Conservation (phyloP, 2,329 filamentous ascomycete species). For the Aspergillaceae sp. region DNA sequence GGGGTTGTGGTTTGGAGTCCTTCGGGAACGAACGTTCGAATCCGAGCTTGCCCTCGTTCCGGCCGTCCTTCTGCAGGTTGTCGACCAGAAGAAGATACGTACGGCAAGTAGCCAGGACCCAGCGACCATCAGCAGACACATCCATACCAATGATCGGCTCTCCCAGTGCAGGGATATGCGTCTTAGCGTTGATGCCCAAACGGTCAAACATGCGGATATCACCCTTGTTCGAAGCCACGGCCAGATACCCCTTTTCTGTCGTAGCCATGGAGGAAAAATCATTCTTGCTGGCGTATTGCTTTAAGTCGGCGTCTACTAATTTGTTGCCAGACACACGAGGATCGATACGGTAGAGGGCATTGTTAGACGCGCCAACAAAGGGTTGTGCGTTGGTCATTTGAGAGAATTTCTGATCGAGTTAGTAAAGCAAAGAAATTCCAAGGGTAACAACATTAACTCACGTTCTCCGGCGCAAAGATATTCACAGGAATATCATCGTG, state of each 20-base stretch:
- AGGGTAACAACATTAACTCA: constrained; percentile 26
- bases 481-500: constrained; percentile 92
- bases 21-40: constrained; percentile 92
- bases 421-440: constrained; percentile 15
- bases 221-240: constrained; percentile 94
- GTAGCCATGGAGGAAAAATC: constrained; percentile 92
- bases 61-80: constrained; percentile 79
- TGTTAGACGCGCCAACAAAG: constrained; percentile 85
- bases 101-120: constrained; percentile 87
- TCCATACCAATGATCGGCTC: constrained; percentile 93
- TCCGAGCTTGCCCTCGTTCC: constrained; percentile 95
- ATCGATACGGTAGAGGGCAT: constrained; percentile 88
- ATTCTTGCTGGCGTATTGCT: constrained; percentile 95
- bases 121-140: constrained; percentile 88
- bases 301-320: constrained; percentile 83
- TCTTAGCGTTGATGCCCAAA: constrained; percentile 94
- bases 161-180: constrained; percentile 86
- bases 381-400: constrained; percentile 95
- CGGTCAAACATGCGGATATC: constrained; percentile 95
- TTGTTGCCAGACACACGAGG: constrained; percentile 85
- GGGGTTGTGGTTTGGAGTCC: constrained; percentile 85
- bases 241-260: constrained; percentile 93
- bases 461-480: constrained; percentile 83
- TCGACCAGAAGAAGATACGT: constrained; percentile 95
- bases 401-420: constrained; percentile 64